phyloP scores from a whole-genome alignment of 768 basidiomycete species.

The Podaxis carcinomalis region DNA sequence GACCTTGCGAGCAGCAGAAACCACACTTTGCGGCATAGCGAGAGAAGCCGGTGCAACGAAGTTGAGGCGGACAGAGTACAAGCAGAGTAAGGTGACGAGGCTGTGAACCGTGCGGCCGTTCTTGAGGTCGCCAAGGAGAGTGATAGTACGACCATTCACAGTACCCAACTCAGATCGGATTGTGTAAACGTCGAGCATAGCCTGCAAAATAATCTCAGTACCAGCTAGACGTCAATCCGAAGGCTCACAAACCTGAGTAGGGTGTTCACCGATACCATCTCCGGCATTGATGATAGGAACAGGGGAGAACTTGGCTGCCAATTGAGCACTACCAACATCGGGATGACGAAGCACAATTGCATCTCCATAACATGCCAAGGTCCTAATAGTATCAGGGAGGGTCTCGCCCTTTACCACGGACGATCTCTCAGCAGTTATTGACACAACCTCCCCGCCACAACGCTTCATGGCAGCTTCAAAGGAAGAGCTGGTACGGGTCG shows the following conservation, averaged over 20 bases:
- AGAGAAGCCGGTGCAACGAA: constrained; percentile 88
- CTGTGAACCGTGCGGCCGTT: constrained; percentile 98
- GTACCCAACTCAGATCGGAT: constrained; percentile 98
- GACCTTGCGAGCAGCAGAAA: constrained; percentile 78
- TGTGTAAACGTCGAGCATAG: constrained; percentile 85
- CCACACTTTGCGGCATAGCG: constrained; percentile 85
- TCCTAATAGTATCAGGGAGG: constrained; percentile 88
- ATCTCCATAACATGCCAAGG: constrained; percentile 92
- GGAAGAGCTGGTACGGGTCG: constrained; percentile 91
- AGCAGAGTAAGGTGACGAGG: constrained; percentile 84
- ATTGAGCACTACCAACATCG: constrained; percentile 87
- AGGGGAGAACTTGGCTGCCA: constrained; percentile 94
- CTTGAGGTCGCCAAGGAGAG: constrained; percentile 92
- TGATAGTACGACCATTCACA: constrained; percentile 93
- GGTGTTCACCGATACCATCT: constrained; percentile 96
- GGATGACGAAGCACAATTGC: constrained; percentile 95
- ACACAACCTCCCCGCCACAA: constrained; percentile 93
- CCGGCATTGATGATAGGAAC: constrained; percentile 97
- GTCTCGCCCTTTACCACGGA: constrained; percentile 94
- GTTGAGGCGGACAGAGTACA: constrained; percentile 93
- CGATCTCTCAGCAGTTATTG: constrained; percentile 73
- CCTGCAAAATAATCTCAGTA: constrained; percentile 35
- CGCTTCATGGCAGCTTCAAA: constrained; percentile 99
- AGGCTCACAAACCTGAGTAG: constrained; percentile 68
- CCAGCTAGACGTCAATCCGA: not conserved